Base-by-base conservation (phyloP, 371 early-diverging fungal genomes). In the Massospora cicadina region DNA sequence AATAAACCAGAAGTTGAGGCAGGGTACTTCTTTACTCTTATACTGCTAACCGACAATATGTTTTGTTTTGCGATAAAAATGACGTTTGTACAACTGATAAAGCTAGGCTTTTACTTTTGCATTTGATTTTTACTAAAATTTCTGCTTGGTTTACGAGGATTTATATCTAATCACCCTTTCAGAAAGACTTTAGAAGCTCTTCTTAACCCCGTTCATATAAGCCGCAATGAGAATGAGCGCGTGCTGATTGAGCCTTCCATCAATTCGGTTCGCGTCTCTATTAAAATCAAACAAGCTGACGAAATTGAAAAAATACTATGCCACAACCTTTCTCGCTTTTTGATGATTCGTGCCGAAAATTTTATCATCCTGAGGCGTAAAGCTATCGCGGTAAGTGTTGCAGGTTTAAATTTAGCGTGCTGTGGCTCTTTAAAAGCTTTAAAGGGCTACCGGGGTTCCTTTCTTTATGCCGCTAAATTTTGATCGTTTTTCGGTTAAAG, bases 1-100 rank as follows among this genome's bases (percentile, higher is more conserved):
- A 95, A 95, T 72, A 90, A 91, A 73, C 96, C 98, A 60, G 98
- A 98, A 77, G 83, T 98, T 27, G 98, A 98, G 72, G 92, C 91
- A 21, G 78, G 85, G 92, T 90, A 80, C 68, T 66, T 10, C 43
- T 43, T 43, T 10, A 43, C 5, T 5, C 43, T 43, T 17, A 43
- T 43, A 17, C 43, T 43, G 43, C 43, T 43, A 10, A 43, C 43
- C 17, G n/a, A 54, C n/a, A 13, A 54, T 54, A 54, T n/a, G n/a
- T n/a, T n/a, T n/a, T n/a, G n/a, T n/a, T n/a, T n/a, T n/a, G n/a
- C n/a, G n/a, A n/a, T n/a, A n/a, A n/a, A n/a, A n/a, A n/a, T n/a
- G n/a, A n/a, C n/a, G n/a, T n/a, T n/a, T n/a, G n/a, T n/a, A n/a
- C n/a, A n/a, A n/a, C n/a, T n/a, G n/a, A n/a, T n/a, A n/a, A n/a